Evolutionary conservation across 352 stramenopile genomes (phyloP), one percentile per base, ranked within the genome.

Genomic region (Pythium apleroticum): DNA sequence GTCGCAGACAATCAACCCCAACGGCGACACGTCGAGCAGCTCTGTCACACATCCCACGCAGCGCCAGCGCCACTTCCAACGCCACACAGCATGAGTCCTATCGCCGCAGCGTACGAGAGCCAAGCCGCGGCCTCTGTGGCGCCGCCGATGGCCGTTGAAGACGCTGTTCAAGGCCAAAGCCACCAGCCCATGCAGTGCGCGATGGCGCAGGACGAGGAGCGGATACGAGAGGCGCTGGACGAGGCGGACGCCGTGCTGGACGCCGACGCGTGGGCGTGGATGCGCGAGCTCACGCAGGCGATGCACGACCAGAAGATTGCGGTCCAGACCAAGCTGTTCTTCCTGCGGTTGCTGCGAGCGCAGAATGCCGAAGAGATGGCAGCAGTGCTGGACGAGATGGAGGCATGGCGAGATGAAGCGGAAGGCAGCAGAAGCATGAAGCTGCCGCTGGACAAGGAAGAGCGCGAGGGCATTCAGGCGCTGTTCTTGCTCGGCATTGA

Each of bases 401-500:
- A 68, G n/a, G 5, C 30, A 24, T 69, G 63, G 63, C 46, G 63
- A 9, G 46, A 39, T 0, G 28, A 48, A 37, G 31, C 53, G 27
- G 20, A 35, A 35, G 10, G 28, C 33, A 39, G 46, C 22, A 37
- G 19, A 24, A 35, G 10, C 8, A 30, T 12, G 25, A 43, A 24
- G 46, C 12, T 22, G 46, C 22, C 45, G 48, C 20, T 55, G 4
- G 43, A 31, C 8, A 39, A 25, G 31, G 55, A 69, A 43, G 55
- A 69, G n/a, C 63, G 63, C 30, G 35, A 69, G 20, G 46, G 35
- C 14, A 20, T 69, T 1, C 63, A 69, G 37, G 63, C 63, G 31
- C 49, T 69, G n/a, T 69, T 69, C 17, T 20, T 69, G 27, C 37
- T 69, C n/a, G 63, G 63, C 20, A 7, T 69, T 9, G 63, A 69